Evolutionary conservation across 129 eudicot genomes (phyloP).

Genomic region (Flaveria bidentis): DNA sequence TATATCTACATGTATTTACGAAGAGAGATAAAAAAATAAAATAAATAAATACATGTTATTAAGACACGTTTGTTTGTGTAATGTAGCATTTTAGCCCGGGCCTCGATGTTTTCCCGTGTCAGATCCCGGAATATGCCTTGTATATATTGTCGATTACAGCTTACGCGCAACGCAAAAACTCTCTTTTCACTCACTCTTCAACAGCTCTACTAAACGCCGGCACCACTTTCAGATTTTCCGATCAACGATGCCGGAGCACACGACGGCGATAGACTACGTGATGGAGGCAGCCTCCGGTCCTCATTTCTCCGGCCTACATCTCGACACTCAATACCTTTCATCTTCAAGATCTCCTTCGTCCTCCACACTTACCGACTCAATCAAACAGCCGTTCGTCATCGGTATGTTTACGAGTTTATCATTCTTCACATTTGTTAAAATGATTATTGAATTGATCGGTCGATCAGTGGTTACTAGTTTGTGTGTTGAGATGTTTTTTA

Average conservation of each 20-base stretch:
- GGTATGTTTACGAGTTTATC: constrained; percentile 43
- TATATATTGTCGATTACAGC: constrained; percentile 24
- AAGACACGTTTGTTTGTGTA: too few species aligned
- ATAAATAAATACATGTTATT: too few species aligned
- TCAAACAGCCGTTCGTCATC: constrained; percentile 88
- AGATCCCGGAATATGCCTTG: constrained; percentile 32
- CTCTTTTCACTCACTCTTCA: neutral
- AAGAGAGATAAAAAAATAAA: too few species aligned
- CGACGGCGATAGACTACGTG: constrained; percentile 63
- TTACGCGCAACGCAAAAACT: constrained; percentile 26
- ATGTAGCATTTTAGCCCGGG: neutral
- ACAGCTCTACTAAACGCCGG: neutral
- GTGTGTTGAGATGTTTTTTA: neutral
- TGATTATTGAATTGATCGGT: neutral
- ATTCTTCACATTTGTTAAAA: neutral
- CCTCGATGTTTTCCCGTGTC: neutral
- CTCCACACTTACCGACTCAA: constrained; percentile 35
- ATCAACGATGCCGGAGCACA: constrained; percentile 64
- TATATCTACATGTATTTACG: too few species aligned
- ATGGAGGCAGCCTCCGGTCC: constrained; percentile 96
- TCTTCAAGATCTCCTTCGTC: constrained; percentile 37
- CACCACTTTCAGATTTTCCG: constrained; percentile 14
- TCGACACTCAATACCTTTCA: constrained; percentile 55
- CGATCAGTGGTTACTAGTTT: constrained; percentile 1
- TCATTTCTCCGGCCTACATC: constrained; percentile 91